phyloP scores from a whole-genome alignment of 1,139 yeast genomes.

The Candida tunisiensis region DNA sequence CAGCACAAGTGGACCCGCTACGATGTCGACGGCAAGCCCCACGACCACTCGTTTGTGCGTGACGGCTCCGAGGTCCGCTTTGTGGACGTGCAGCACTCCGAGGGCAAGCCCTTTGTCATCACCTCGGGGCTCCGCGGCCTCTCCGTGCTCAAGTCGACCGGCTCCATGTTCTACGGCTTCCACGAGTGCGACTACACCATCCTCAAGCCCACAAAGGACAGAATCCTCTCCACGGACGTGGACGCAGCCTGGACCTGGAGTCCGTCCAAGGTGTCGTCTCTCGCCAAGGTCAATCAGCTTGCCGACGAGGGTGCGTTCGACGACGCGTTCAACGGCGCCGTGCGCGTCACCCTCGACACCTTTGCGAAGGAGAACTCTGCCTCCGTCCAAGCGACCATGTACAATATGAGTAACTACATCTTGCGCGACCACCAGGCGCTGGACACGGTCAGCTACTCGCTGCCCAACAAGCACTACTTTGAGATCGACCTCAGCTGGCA shows the following conservation, averaged over 20 bases:
- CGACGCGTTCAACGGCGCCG: slow-evolving; percentile 38
- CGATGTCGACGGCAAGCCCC: slow-evolving; percentile 53
- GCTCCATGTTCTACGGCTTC: slow-evolving; percentile 83
- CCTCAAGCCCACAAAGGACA: slow-evolving; percentile 62
- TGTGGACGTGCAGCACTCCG: slow-evolving; percentile 29
- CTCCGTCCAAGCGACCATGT: slow-evolving; percentile 93
- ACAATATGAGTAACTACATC: slow-evolving; percentile 69
- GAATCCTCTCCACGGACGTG: slow-evolving; percentile 79
- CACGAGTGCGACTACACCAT: slow-evolving; percentile 80
- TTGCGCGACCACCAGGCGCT: slow-evolving; percentile 40
- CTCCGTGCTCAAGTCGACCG: slow-evolving; percentile 85
- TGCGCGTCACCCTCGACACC: slow-evolving; percentile 51
- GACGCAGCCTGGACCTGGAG: slow-evolving; percentile 61
- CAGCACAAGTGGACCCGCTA: slow-evolving; percentile 72
- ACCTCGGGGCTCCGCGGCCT: slow-evolving; percentile 66
- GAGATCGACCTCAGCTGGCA: slow-evolving; percentile 65
- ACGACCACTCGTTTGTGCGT: slow-evolving; percentile 69
- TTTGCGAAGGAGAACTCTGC: slow-evolving; percentile 81
- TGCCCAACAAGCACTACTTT: slow-evolving; percentile 87
- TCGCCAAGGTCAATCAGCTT: slow-evolving; percentile 31
- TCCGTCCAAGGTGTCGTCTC: slow-evolving; percentile 29
- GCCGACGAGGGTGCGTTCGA: slow-evolving; percentile 55
- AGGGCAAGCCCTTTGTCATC: slow-evolving; percentile 34
- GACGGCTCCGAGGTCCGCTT: slow-evolving; percentile 72
- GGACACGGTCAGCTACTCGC: slow-evolving; percentile 46